A percentile compares a stretch with the other conserved stretches of the same genome.
These are phyloP conservation scores for Hericium erinaceus DNA, from an alignment of 768 basidiomycete genomes.

Conservation along the genomic window DNA sequence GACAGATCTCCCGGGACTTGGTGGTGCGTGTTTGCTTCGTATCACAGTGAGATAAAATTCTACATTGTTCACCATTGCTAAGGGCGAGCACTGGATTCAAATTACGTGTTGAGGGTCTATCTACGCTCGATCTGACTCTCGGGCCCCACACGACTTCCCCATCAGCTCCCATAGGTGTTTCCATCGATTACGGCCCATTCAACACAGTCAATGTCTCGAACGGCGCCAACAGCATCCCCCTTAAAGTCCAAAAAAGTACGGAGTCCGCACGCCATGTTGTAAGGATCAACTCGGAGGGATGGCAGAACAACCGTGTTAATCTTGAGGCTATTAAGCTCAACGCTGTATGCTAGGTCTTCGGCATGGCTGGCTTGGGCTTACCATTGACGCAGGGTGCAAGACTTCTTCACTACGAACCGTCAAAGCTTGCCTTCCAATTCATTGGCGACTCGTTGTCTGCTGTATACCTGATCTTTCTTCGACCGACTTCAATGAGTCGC, in stretches of 20 bases:
- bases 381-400: conserved; percentile 31
- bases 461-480: conserved; percentile 21
- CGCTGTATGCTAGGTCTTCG: conserved; percentile 20
- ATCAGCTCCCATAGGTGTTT: conserved; percentile 37
- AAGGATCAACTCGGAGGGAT: conserved; percentile 44
- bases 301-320: conserved; percentile 51
- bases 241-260: conserved; percentile 11
- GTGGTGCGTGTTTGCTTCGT: conserved; percentile 32
- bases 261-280: conserved; percentile 22
- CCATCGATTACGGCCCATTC: conserved; percentile 38
- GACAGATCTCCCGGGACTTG: conserved; percentile 43
- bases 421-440: conserved; percentile 40
- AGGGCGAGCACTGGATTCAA: conserved; percentile 52
- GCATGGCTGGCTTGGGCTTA: neutral
- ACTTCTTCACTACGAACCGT: conserved; percentile 35
- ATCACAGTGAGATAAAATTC: neutral
- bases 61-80: neutral
- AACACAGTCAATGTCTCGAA: conserved; percentile 36
- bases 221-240: conserved; percentile 36
- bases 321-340: conserved; percentile 39
- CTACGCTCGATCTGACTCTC: conserved; percentile 34
- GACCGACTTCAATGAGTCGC: neutral
- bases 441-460: conserved; percentile 52
- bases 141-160: conserved; percentile 42
- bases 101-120: conserved; percentile 34